These are phyloP conservation scores for Leccinellum albellum DNA, from an alignment of 768 basidiomycete genomes.

Conservation along the genomic window DNA sequence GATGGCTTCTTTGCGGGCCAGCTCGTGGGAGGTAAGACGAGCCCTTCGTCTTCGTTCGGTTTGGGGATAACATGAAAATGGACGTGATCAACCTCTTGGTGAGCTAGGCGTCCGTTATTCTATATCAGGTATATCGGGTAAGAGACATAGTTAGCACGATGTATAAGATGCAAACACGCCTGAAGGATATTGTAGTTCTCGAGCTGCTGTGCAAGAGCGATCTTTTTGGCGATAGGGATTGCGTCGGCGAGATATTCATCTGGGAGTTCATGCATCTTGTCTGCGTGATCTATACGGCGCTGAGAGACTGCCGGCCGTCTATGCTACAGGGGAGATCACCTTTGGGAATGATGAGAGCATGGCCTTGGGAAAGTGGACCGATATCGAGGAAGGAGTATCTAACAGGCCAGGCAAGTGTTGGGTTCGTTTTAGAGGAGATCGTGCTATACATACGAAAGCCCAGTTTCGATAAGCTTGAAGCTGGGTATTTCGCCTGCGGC, in stretches of 20 bases:
- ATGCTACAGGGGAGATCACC: constrained; percentile 41
- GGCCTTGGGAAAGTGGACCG: constrained; percentile 83
- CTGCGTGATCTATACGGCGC: constrained; percentile 63
- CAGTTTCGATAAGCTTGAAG: constrained; percentile 79
- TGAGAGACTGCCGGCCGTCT: neutral
- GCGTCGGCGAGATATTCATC: constrained; percentile 79
- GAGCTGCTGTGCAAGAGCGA: constrained; percentile 68
- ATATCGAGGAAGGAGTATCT: constrained; percentile 93
- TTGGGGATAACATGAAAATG: constrained; percentile 97
- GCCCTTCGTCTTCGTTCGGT: constrained; percentile 64
- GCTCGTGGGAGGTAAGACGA: constrained; percentile 50
- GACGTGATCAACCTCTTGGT: constrained; percentile 77
- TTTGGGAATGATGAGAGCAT: constrained; percentile 92
- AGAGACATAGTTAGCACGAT: neutral
- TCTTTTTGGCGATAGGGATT: constrained; percentile 82
- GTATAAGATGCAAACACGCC: constrained; percentile 27
- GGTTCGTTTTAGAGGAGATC: neutral
- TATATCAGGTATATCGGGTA: constrained; percentile 15
- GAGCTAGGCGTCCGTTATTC: constrained; percentile 69
- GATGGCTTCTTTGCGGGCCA: constrained; percentile 46
- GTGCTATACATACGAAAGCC: constrained; percentile 50
- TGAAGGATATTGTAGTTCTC: constrained; percentile 87
- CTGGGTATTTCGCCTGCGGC: constrained; percentile 81
- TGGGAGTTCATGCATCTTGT: constrained; percentile 82
- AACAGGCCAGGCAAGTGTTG: neutral